Evolutionary conservation across 306 rosid species (phyloP), one percentile per base, ranked within the genome.

Genomic region (Prunus padus): DNA sequence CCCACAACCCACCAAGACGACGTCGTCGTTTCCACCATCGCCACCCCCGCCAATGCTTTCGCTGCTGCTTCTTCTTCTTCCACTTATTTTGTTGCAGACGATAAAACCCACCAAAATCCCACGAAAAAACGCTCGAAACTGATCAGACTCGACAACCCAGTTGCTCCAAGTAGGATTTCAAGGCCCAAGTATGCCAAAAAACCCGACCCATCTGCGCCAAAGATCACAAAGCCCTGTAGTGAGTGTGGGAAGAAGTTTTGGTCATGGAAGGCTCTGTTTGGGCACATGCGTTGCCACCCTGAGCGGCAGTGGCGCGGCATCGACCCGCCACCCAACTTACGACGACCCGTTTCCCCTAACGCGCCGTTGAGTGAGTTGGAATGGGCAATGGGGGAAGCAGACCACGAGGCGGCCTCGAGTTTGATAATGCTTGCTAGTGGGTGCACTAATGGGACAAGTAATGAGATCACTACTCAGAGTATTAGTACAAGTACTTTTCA

Each of bases 221-320:
- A 78, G 80, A 84, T 82, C 28, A 83, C 89, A 0, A 69, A 66
- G 14, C 88, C 89, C 0, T 95, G 98, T 71, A 85, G 75, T 11
- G 97, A 92, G 69, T 95, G 98, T 15, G 96, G 93, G 0, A 88
- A 82, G 85, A 82, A 65, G 60, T 95, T 95, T 83, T 90, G 90
- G 89, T 90, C 98, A 0, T 82, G 85, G 87, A 95, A 95, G 79
- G 98, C 98, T 5, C 86, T 89, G 4, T 88, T 82, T 42, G 98
- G 98, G 0, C 98, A 95, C 86, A 95, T 95, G 98, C 83, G 97
- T 7, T 95, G 96, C 65, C 98, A 90, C 77, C 98, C 98, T 0
- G 98, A 95, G 57, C 96, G 97, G 1, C 81, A 80, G 16, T 93
- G 98, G 98, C 86, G 97, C 0, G 98, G 98, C 0, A 93, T 93